Evolutionary conservation across 495 filamentous ascomycete genomes (phyloP).

Genomic region (Pseudotulostoma volvatum): DNA sequence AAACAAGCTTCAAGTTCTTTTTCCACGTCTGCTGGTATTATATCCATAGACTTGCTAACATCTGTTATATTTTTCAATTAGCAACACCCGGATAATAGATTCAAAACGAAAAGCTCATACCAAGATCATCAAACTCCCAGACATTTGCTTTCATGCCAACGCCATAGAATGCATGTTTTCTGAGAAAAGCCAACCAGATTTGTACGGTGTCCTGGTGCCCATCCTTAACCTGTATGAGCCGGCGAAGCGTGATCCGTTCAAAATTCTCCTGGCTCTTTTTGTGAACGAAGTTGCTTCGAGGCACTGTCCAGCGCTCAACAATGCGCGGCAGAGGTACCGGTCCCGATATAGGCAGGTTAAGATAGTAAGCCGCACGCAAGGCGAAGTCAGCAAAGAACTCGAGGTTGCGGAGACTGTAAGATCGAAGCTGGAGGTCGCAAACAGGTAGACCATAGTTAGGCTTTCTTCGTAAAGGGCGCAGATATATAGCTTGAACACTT

Average conservation of each 20-base stretch:
- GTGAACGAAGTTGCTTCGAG: conserved; percentile 72
- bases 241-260: conserved; percentile 70
- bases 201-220: conserved; percentile 78
- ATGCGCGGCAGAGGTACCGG: conserved; percentile 80
- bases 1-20: conserved; percentile 45
- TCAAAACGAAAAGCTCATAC: conserved; percentile 17
- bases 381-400: conserved; percentile 94
- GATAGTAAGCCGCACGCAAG: conserved; percentile 85
- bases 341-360: conserved; percentile 69
- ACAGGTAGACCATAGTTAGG: conserved; percentile 60
- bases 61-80: conserved; percentile 27
- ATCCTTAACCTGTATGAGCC: conserved; percentile 86
- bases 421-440: conserved; percentile 84
- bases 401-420: conserved; percentile 78
- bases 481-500: conserved; percentile 69
- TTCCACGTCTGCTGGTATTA: conserved; percentile 37
- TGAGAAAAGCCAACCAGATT: conserved; percentile 78
- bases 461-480: conserved; percentile 63
- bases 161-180: conserved; percentile 81
- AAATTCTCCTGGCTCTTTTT: conserved; percentile 99
- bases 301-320: conserved; percentile 86
- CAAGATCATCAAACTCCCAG: conserved; percentile 67
- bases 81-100: neutral
- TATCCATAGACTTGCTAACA: conserved; percentile 50
- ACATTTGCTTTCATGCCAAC: conserved; percentile 98